Base-by-base conservation (phyloP, 495 filamentous ascomycete genomes). In the Penicillium pulvis region DNA sequence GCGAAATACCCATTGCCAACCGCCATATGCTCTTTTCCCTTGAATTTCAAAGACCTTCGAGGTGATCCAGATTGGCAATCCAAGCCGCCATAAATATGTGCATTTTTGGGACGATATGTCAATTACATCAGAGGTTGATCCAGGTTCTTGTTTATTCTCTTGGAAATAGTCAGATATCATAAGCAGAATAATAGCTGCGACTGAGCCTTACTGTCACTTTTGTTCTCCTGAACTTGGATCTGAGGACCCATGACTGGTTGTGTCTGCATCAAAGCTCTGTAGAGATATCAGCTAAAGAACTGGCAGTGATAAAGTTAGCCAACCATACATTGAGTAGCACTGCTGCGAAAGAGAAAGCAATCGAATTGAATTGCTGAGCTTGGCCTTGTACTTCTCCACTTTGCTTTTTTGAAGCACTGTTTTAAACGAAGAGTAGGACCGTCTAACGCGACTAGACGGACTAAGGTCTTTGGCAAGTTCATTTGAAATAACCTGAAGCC, bases 341-440 rank as follows among this genome's bases (percentile, higher is more conserved):
- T 59, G 57, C 17, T 55, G 57, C n/a, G 57, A 59, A 5, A 59
- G 20, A 14, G 24, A 42, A 17, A 59, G 45, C 43, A 59, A 31
- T 9, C 30, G 51, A 43, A 28, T 31, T n/a, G 43, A 43, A 12
- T 19, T 41, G 1, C 23, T 19, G n/a, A 59, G 57, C 30, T 26
- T 41, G 24, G 48, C 17, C 9, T 28, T 39, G 36, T 53, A 49
- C 41, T 26, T 59, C 35, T 59, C 57, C 1, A 59, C 28, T 19
- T 43, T 55, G 23, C 58, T 41, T 33, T 24, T 20, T 17, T 43
- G 51, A 5, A 60, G 20, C 44, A 49, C 57, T 16, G 55, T 7
- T 23, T 55, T 59, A 0, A 41, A 12, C 8, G 51, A 35, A 4
- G 17, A 26, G 41, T 54, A 57, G 5, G 50, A 60, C 16, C 42